These are phyloP conservation scores for Alternaria ventricosa DNA, from an alignment of 2,329 filamentous ascomycete species.

Conservation along the genomic window DNA sequence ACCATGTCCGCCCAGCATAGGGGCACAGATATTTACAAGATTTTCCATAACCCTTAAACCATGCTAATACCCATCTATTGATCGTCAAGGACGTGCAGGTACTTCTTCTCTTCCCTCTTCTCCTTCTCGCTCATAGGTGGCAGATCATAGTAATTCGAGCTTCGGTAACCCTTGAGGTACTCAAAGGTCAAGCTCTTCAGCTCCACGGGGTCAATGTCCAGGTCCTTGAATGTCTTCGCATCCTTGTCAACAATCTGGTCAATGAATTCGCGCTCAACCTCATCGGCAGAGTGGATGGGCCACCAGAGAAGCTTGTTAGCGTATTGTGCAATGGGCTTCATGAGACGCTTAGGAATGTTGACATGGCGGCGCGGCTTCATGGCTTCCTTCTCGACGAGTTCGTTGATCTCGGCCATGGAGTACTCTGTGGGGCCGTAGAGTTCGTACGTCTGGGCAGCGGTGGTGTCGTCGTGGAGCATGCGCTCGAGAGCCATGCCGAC, in stretches of 20 bases:
- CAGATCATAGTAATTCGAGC: conserved; percentile 86
- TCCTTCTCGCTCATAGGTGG: conserved; percentile 95
- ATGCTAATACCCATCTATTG: conserved; percentile 33
- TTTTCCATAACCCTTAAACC: conserved; percentile 10
- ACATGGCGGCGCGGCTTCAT: conserved; percentile 87
- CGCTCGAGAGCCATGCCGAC: conserved; percentile 86
- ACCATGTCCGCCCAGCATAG: conserved; percentile 20
- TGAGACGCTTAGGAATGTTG: conserved; percentile 82
- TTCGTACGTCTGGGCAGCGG: conserved; percentile 89
- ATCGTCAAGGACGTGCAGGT: conserved; percentile 75
- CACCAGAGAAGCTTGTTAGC: conserved; percentile 90
- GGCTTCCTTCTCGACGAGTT: conserved; percentile 90
- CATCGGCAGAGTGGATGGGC: conserved; percentile 80
- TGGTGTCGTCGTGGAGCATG: conserved; percentile 90
- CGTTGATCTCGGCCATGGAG: conserved; percentile 83
- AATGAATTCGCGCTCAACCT: conserved; percentile 90
- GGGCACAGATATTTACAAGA: conserved; percentile 38
- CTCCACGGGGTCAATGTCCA: conserved; percentile 88
- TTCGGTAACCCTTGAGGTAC: conserved; percentile 93
- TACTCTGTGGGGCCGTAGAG: conserved; percentile 94
- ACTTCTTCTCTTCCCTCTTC: conserved; percentile 94
- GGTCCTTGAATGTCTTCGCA: conserved; percentile 94
- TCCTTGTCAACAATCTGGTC: conserved; percentile 89
- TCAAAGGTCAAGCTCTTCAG: conserved; percentile 88
- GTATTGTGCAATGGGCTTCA: conserved; percentile 76